A percentile compares a stretch with the other conserved stretches of the same genome.
These are phyloP conservation scores for Fusarium sp. DNA, from an alignment of 2,329 filamentous ascomycete genomes.

Conservation along the genomic window DNA sequence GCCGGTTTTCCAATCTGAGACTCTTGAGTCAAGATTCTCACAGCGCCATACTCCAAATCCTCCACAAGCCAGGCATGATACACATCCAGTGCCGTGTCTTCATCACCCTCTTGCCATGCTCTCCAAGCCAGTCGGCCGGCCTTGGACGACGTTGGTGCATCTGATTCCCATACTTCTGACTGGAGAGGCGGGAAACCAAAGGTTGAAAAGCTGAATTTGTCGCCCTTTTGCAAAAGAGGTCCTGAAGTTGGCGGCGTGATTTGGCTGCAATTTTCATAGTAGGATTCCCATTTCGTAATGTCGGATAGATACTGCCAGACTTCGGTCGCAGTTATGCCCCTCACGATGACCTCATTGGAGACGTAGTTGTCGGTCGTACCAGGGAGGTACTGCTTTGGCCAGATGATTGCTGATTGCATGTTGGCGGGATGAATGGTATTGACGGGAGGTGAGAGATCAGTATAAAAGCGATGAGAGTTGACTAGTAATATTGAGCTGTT, in stretches of 20 bases:
- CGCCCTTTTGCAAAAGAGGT: conserved; percentile 36
- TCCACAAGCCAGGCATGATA: conserved; percentile 48
- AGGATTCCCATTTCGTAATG: conserved; percentile 44
- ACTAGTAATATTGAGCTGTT: background rate
- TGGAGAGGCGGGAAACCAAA: conserved; percentile 39
- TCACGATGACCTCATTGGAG: conserved; percentile 45
- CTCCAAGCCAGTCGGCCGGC: conserved; percentile 44
- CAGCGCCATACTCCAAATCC: conserved; percentile 42
- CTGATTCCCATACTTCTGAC: conserved; percentile 26
- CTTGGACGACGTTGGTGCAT: conserved; percentile 20
- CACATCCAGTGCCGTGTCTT: conserved; percentile 32
- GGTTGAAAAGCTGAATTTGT: conserved; percentile 45
- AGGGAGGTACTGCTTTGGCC: conserved; percentile 43
- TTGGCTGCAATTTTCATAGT: conserved; percentile 38
- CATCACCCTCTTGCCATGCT: conserved; percentile 31
- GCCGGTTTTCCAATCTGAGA: conserved; percentile 45
- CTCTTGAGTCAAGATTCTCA: conserved; percentile 46
- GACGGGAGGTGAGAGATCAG: background rate
- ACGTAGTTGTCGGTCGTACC: conserved; percentile 47
- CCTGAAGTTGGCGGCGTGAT: conserved; percentile 43
- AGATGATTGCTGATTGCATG: conserved; percentile 29
- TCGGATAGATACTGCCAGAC: conserved; percentile 43
- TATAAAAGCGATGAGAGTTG: background rate
- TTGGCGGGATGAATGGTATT: background rate
- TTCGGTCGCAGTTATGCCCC: conserved; percentile 40